phyloP scores from a whole-genome alignment of 1,284 basidiomycete genomes.

The Kwoniella shivajii region DNA sequence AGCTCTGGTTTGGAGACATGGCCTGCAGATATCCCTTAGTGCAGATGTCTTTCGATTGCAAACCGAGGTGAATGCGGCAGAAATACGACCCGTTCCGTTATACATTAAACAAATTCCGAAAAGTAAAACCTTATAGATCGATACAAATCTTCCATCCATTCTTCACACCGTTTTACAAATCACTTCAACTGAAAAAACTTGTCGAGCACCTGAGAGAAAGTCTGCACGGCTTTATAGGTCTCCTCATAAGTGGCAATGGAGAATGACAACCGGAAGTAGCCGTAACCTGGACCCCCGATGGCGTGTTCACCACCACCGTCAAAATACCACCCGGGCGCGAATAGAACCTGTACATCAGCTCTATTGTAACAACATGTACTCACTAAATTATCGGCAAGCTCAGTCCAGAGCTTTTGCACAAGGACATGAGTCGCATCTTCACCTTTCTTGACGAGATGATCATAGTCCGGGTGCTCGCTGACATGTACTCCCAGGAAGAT shows the following conservation, averaged over 20 bases:
- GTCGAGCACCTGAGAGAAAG: constrained; percentile 45
- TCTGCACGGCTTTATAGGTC: constrained; percentile 37
- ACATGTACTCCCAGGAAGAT: constrained; percentile 68
- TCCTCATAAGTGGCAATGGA: constrained; percentile 51
- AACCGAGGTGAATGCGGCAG: too few relatives aligned
- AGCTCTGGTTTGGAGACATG: too few relatives aligned
- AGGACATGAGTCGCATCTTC: constrained; percentile 40
- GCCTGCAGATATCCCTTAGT: too few relatives aligned
- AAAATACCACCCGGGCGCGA: constrained; percentile 51
- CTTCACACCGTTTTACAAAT: too few relatives aligned
- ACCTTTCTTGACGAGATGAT: constrained; percentile 30
- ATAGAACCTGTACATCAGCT: constrained; percentile 35
- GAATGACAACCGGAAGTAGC: constrained; percentile 53
- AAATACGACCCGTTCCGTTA: too few relatives aligned
- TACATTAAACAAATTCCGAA: too few relatives aligned
- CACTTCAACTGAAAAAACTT: constrained; percentile 42
- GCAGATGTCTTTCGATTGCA: too few relatives aligned
- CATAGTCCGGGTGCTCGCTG: constrained; percentile 62
- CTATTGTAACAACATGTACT: not conserved
- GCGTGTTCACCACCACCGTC: constrained; percentile 46
- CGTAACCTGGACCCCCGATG: constrained; percentile 47
- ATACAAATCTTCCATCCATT: too few relatives aligned
- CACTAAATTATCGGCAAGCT: constrained; percentile 49
- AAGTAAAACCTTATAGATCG: too few relatives aligned
- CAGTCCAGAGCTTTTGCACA: constrained; percentile 45